Evolutionary conservation across 495 filamentous ascomycete genomes (phyloP).

Genomic region (Daldinia loculata): DNA sequence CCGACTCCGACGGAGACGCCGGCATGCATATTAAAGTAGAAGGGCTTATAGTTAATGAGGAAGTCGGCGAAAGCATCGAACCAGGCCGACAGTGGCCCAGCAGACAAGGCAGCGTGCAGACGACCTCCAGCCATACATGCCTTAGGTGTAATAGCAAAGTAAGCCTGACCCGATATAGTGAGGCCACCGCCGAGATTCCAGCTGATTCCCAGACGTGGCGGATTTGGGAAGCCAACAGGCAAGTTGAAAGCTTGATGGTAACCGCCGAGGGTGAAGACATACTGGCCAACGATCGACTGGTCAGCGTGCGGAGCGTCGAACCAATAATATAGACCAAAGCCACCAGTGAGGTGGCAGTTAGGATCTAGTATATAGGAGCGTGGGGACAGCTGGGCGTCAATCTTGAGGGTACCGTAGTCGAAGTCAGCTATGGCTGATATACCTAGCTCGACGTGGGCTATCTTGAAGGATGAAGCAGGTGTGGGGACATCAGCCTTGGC

Average conservation of each 20-base stretch:
- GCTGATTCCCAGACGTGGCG: conserved; percentile 54
- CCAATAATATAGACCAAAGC: conserved; percentile 59
- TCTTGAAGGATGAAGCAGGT: conserved; percentile 12
- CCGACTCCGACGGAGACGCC: conserved; percentile 53
- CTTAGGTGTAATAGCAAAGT: conserved; percentile 64
- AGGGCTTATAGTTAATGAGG: conserved; percentile 61
- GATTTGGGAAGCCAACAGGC: conserved; percentile 55
- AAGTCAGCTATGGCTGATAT: conserved; percentile 51
- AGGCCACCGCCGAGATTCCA: conserved; percentile 48
- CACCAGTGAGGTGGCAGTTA: conserved; percentile 58
- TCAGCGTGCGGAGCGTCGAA: conserved; percentile 46
- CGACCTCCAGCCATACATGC: conserved; percentile 58
- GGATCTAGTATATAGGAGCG: conserved; percentile 54
- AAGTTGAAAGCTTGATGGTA: conserved; percentile 54
- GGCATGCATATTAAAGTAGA: conserved; percentile 53
- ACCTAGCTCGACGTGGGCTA: conserved; percentile 56
- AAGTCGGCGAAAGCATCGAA: conserved; percentile 58
- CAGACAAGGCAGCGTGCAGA: conserved; percentile 43
- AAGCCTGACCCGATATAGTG: conserved; percentile 54
- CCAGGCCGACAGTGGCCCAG: conserved; percentile 50
- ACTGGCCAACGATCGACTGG: conserved; percentile 51
- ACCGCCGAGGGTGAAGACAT: conserved; percentile 63
- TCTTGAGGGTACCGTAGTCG: conserved; percentile 46
- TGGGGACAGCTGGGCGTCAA: conserved; percentile 56
- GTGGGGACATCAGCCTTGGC: conserved; percentile 51